Percentiles rank a stretch among this genome's conserved stretches.
Evolutionary conservation across 2,329 filamentous ascomycete species (phyloP).

Genomic region (Alternaria panax): DNA sequence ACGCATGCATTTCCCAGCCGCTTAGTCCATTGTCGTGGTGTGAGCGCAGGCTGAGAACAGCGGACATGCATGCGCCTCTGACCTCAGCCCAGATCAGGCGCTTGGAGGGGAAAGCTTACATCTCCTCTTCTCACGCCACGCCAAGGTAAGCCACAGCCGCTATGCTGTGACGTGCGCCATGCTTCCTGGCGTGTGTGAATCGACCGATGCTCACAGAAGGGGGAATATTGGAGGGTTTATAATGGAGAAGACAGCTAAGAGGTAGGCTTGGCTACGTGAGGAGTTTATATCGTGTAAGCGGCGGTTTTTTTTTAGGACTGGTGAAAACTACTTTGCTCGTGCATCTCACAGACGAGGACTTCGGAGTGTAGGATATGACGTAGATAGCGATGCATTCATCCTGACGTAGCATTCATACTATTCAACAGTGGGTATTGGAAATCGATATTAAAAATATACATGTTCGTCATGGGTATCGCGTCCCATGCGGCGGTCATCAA

Average conservation of each 20-base stretch:
- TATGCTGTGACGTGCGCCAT: background rate
- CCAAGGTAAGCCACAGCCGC: conserved; percentile 1
- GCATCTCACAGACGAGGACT: too few species aligned
- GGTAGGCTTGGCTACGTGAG: too few species aligned
- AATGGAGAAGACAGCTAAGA: background rate
- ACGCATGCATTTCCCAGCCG: background rate
- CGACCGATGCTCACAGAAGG: background rate
- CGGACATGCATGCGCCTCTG: conserved; percentile 3
- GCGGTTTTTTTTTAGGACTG: too few species aligned
- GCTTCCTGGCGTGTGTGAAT: background rate
- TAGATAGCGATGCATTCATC: too few species aligned
- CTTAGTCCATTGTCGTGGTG: background rate
- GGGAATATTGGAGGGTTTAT: background rate
- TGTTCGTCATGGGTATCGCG: background rate
- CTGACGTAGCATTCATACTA: background rate
- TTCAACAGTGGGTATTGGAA: conserved; percentile 12
- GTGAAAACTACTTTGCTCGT: too few species aligned
- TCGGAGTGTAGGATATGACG: too few species aligned
- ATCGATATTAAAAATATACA: conserved; percentile 9
- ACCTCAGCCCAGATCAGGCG: conserved; percentile 7
- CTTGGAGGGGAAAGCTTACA: background rate
- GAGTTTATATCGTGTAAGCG: too few species aligned
- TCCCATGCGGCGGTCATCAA: background rate
- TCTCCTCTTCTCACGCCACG: background rate
- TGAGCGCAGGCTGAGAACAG: background rate